Evolutionary conservation across 2,329 filamentous ascomycete genomes (phyloP).

Genomic region (Tolypocladium ophioglossoides): DNA sequence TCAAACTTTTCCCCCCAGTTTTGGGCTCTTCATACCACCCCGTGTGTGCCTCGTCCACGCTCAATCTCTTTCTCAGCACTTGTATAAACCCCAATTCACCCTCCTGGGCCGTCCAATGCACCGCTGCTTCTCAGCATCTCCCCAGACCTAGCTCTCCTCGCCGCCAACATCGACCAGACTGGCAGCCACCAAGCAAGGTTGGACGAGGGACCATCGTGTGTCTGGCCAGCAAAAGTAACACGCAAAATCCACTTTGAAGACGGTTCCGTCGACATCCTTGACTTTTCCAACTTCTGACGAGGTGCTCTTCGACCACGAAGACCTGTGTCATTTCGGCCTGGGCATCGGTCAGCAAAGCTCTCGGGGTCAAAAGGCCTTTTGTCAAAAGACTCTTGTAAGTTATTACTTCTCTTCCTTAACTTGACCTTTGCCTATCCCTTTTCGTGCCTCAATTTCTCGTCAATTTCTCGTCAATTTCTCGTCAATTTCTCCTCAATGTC

Average conservation of each 20-base stretch:
- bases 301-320: neutral
- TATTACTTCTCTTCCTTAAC: neutral
- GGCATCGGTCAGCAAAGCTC: neutral
- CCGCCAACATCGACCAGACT: neutral
- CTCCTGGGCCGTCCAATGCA: neutral
- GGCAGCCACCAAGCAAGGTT: neutral
- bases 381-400: neutral
- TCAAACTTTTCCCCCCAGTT: neutral
- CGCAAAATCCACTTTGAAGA: neutral
- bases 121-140: neutral
- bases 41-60: neutral
- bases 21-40: neutral
- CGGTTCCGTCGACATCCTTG: neutral
- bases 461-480: too few species aligned
- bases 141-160: neutral
- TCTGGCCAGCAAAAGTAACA: neutral
- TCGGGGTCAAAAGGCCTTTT: neutral
- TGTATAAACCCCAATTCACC: neutral
- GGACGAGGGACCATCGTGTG: neutral
- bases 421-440: neutral
- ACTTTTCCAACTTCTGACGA: neutral
- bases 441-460: neutral
- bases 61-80: neutral
- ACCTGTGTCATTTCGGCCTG: neutral
- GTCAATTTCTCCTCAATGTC: too few species aligned